A percentile compares a stretch with the other conserved stretches of the same genome.
Evolutionary conservation across 257 asterid genomes (phyloP).

Genomic region (Scutellaria minor): DNA sequence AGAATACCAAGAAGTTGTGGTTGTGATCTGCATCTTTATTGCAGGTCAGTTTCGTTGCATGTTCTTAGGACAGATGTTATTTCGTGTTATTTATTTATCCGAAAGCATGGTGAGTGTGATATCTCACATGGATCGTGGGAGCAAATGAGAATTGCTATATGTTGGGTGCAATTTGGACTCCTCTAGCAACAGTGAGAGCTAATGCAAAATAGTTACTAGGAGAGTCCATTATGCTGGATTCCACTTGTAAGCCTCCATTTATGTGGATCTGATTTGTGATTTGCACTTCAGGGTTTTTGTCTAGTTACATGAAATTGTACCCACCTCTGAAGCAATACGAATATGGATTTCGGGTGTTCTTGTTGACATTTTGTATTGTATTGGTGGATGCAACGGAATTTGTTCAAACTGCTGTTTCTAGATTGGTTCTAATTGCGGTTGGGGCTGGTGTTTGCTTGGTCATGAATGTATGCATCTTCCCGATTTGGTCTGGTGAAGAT

Average conservation of each 20-base stretch:
- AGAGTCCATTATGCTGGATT: not conserved
- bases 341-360: constrained; percentile 91
- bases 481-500: constrained; percentile 98
- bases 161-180: not conserved
- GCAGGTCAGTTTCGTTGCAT: constrained; percentile 54
- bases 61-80: not conserved
- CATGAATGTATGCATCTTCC: constrained; percentile 71
- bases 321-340: constrained; percentile 90
- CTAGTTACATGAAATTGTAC: constrained; percentile 75
- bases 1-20: constrained; percentile 53
- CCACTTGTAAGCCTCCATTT: not conserved
- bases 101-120: not conserved
- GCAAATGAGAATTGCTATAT: not conserved
- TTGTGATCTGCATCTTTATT: constrained; percentile 77
- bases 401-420: constrained; percentile 72
- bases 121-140: not conserved
- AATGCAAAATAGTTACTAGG: not conserved
- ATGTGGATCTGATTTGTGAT: not conserved
- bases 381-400: constrained; percentile 67
- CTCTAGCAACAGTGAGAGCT: no score
- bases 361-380: constrained; percentile 85
- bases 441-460: constrained; percentile 87
- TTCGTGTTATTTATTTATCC: not conserved
- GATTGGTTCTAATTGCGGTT: constrained; percentile 72
- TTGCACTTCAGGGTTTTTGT: constrained; percentile 59